phyloP scores from a whole-genome alignment of 2,329 filamentous ascomycete genomes.

The Aspergillus intermedius region DNA sequence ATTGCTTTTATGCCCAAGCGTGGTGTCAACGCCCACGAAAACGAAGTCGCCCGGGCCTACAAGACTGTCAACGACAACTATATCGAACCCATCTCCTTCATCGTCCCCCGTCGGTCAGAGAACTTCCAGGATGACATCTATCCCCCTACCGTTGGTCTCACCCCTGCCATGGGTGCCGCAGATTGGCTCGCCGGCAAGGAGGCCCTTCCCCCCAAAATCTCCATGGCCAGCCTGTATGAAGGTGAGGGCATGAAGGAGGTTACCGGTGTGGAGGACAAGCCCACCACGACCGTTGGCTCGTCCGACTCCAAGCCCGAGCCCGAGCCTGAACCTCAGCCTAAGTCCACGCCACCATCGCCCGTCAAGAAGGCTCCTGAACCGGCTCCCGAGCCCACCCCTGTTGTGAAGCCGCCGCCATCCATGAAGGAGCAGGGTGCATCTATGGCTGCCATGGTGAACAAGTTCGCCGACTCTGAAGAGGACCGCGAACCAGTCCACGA shows the following conservation, averaged over 20 bases:
- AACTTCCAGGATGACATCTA: slow-evolving; percentile 97
- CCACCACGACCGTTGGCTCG: slow-evolving; percentile 25
- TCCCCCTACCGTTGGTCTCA: slow-evolving; percentile 73
- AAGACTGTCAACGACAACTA: slow-evolving; percentile 94
- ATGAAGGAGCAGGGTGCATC: slow-evolving; percentile 82
- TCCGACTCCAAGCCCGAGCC: slow-evolving; percentile 51
- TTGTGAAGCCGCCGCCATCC: slow-evolving; percentile 53
- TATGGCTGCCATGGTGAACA: slow-evolving; percentile 76
- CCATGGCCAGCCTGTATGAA: slow-evolving; percentile 85
- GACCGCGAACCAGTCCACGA: slow-evolving; percentile 54
- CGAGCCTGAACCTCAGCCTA: slow-evolving; percentile 45
- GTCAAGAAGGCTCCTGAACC: slow-evolving; percentile 15
- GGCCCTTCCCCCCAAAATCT: slow-evolving; percentile 81
- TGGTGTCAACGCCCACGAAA: slow-evolving; percentile 93
- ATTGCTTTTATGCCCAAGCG: slow-evolving; percentile 92
- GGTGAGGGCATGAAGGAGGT: slow-evolving; percentile 75
- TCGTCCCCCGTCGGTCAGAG: slow-evolving; percentile 86
- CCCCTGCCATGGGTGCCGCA: slow-evolving; percentile 68
- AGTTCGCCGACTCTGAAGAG: slow-evolving; percentile 72
- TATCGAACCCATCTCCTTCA: slow-evolving; percentile 96
- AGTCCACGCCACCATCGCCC: slow-evolving; percentile 29
- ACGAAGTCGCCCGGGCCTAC: slow-evolving; percentile 90
- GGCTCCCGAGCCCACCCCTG: slow-evolving; percentile 25
- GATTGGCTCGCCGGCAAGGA: slow-evolving; percentile 88
- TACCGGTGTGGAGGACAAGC: slow-evolving; percentile 37